Evolutionary conservation across 768 basidiomycete species (phyloP).

Genomic region (Lentinula sp.): DNA sequence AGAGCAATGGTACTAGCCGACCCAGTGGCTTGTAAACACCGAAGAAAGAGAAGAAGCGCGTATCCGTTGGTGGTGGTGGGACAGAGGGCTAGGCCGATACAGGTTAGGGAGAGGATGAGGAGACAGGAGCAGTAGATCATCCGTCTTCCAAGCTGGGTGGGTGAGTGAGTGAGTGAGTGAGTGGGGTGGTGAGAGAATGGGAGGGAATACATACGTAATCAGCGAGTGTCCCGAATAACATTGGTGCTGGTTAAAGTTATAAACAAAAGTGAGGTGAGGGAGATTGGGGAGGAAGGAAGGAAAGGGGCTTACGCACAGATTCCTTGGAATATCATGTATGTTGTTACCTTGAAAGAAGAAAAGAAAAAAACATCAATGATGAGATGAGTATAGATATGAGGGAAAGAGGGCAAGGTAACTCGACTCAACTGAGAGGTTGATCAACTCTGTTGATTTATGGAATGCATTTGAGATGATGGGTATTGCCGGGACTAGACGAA

Average conservation of each 20-base stretch:
- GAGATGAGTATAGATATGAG: too few species aligned
- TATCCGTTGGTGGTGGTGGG: conserved; percentile 55
- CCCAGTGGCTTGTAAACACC: conserved; percentile 74
- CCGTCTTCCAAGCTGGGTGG: conserved; percentile 39
- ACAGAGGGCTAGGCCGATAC: conserved; percentile 49
- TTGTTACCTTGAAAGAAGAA: too few species aligned
- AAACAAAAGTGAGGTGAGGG: too few species aligned
- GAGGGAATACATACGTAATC: conserved; percentile 34
- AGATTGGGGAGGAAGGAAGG: too few species aligned
- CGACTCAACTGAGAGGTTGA: conserved; percentile 66
- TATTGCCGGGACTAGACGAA: conserved; percentile 68
- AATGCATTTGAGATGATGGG: conserved; percentile 61
- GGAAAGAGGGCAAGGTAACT: too few species aligned
- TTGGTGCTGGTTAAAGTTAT: too few species aligned
- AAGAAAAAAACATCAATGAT: too few species aligned
- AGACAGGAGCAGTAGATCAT: conserved; percentile 61
- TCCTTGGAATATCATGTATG: too few species aligned
- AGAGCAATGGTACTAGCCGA: conserved; percentile 76
- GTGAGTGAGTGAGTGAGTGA: conserved; percentile 40
- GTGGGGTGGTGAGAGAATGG: too few species aligned
- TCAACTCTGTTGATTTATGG: conserved; percentile 58
- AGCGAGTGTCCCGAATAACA: conserved; percentile 23
- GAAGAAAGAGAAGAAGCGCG: conserved; percentile 65
- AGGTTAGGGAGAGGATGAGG: conserved; percentile 55
- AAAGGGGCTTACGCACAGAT: too few species aligned